Conservation (phyloP, 2,329 filamentous ascomycete genomes). For the Fusarium chaquense region DNA sequence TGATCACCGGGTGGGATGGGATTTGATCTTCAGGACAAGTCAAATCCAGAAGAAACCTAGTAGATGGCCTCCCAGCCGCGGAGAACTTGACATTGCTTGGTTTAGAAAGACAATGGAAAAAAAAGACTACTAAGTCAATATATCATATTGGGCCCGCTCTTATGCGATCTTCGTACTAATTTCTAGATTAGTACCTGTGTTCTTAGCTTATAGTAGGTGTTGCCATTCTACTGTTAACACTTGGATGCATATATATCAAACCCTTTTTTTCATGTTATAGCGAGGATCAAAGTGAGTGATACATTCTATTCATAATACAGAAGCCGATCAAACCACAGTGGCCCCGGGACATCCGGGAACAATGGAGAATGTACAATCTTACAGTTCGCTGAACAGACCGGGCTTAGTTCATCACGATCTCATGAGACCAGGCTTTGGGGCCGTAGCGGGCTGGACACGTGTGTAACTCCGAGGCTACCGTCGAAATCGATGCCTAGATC, state of each 20-base stretch:
- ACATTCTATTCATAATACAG: not conserved
- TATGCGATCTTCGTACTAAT: not conserved
- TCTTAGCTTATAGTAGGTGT: not conserved
- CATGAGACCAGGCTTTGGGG: constrained; percentile 21
- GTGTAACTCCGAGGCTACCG: constrained; percentile 27
- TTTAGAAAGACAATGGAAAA: not conserved
- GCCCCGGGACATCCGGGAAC: constrained; percentile 30
- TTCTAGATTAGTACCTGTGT: not conserved
- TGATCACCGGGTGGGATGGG: not conserved
- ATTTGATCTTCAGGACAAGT: constrained; percentile 13
- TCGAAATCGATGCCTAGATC: constrained; percentile 10
- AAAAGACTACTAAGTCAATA: not conserved
- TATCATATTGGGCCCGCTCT: not conserved
- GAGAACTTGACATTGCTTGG: not conserved
- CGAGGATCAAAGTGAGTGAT: not conserved
- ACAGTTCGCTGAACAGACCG: not conserved
- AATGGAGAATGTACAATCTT: constrained; percentile 1
- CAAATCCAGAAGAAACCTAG: not conserved
- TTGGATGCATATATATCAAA: constrained; percentile 5
- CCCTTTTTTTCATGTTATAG: not conserved
- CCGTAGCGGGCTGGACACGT: constrained; percentile 24
- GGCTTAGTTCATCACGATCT: constrained; percentile 12
- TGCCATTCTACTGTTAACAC: not conserved
- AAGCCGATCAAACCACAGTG: not conserved
- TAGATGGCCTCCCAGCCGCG: not conserved